Evolutionary conservation across 2,329 filamentous ascomycete genomes (phyloP), one percentile per base, ranked within the genome.

Genomic region (Dothiorella sarmentorum): DNA sequence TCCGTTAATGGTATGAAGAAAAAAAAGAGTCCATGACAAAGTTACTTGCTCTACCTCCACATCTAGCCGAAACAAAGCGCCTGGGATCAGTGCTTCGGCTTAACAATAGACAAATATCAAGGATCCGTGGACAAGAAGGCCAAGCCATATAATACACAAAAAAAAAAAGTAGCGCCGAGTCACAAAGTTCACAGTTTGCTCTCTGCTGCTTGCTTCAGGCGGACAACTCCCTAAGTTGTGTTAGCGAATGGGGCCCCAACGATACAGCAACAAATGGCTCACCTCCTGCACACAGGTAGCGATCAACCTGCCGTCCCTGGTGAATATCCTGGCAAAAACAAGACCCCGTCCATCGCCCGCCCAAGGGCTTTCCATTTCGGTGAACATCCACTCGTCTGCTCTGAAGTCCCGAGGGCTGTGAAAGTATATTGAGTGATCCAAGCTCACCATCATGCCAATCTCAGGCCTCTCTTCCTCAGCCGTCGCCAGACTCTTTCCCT

Each of bases 281-380:
- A 79, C 89, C 82, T 94, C 90, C 74, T 94, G 90, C 60, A 90
- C 82, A 71, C 90, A 93, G 29, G 85, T 92, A 24, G 89, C 90
- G 67, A 94, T 75, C 72, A 94, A 72, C 24, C 80, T 86, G 20
- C 90, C 90, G 61, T 91, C 86, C 63, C 76, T 78, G 24, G 82
- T 80, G 70, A 86, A 92, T 61, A 93, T 88, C 72, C 84, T 82
- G 78, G 91, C 88, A 65, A 82, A 83, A 38, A 93, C 90, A 17
- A 93, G 78, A 0, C 88, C 90, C 61, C 90, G 80, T 3, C 89
- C 89, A 66, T 91, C 87, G 1, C 87, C 89, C 2, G 86, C 82
- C 89, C 90, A 94, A 0, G 89, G 88, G 58, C 85, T 90, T 73
- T 89, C 83, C 82, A 90, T 90, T 76, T 92, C 89, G 18, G 81